Percentiles rank a stretch among this genome's conserved stretches.
Evolutionary conservation across 2,329 filamentous ascomycete genomes (phyloP).

Genomic region (Sarocladium brachiariae): DNA sequence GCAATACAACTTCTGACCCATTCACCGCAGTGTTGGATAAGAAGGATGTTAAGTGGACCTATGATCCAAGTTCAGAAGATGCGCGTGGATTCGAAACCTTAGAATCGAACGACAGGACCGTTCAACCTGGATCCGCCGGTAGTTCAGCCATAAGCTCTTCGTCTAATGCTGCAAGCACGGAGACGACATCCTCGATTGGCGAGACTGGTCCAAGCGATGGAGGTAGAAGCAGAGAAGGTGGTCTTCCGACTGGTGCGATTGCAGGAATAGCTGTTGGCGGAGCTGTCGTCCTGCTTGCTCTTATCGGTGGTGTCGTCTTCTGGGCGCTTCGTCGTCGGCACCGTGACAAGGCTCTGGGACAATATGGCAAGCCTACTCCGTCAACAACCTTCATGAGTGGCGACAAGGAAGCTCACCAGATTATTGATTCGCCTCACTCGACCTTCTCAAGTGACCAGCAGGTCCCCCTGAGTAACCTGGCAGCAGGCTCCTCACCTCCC

Average conservation of each 20-base stretch:
- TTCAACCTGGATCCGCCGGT: no score
- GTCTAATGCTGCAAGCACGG: no score
- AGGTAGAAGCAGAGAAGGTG: slow-evolving; percentile 14
- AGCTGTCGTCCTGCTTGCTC: slow-evolving; percentile 28
- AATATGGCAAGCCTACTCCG: neutral
- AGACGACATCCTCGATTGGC: neutral
- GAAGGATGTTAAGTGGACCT: no score
- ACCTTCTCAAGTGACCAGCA: slow-evolving; percentile 32
- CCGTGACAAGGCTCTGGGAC: slow-evolving; percentile 15
- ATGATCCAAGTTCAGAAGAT: no score
- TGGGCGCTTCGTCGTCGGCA: slow-evolving; percentile 36
- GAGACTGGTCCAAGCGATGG: neutral
- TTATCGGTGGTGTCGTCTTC: slow-evolving; percentile 34
- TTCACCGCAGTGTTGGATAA: no score
- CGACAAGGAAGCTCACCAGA: slow-evolving; percentile 34
- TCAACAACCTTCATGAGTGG: slow-evolving; percentile 32
- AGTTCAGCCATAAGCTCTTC: no score
- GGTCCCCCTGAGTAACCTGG: slow-evolving; percentile 15
- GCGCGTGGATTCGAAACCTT: no score
- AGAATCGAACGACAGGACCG: no score
- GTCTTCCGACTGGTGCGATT: slow-evolving; percentile 35
- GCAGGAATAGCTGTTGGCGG: slow-evolving; percentile 40
- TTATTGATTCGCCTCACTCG: slow-evolving; percentile 32
- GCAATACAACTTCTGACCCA: no score
- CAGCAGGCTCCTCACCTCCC: neutral